Evolutionary conservation across 306 rosid genomes (phyloP), one percentile per base, ranked within the genome.

Genomic region (Fragaria vesca): DNA sequence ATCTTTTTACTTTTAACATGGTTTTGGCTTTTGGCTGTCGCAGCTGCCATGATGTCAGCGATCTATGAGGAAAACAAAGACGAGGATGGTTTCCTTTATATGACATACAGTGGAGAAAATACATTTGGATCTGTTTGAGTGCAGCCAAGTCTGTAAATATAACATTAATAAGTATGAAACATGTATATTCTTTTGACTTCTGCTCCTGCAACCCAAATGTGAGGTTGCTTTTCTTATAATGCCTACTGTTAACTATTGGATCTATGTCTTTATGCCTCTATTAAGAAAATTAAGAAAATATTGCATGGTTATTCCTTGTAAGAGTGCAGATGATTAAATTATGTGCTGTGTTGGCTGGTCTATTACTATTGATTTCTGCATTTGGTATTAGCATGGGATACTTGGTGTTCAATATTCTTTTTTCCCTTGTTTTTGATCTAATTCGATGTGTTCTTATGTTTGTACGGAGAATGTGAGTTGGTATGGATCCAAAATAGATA

Each of bases 31-130:
- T 85, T n/a, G 82, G 71, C 76, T 79, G 52, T 68, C 82, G 84
- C 89, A 93, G 97, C 92, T 80, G 92, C 96, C 30, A 89, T 93
- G 96, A 89, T 93, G 97, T 93, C 97, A 67, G 89, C 97, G 16
- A 90, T 89, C 69, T 93, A 93, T 20, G 97, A 92, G 87, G 97
- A 90, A 79, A 82, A 90, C 81, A 92, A 90, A 82, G 97, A 90
- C 34, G 96, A 92, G 76, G 97, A 92, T 86, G 97, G 97, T 52
- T 92, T 92, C 82, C 87, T 92, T 52, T 92, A 92, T 77, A 92
- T 92, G 97, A 92, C 97, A 54, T 92, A 92, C 83, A 92, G 97
- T 46, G 92, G 97, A 6, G 97, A 92, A 87, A 92, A 92, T 88
- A 92, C 97, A 11, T 92, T 92, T 50, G 96, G 97, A 71, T 74